Evolutionary conservation across 257 asterid genomes (phyloP), one percentile per base, ranked within the genome.

Genomic region (Solanum appendiculatum): DNA sequence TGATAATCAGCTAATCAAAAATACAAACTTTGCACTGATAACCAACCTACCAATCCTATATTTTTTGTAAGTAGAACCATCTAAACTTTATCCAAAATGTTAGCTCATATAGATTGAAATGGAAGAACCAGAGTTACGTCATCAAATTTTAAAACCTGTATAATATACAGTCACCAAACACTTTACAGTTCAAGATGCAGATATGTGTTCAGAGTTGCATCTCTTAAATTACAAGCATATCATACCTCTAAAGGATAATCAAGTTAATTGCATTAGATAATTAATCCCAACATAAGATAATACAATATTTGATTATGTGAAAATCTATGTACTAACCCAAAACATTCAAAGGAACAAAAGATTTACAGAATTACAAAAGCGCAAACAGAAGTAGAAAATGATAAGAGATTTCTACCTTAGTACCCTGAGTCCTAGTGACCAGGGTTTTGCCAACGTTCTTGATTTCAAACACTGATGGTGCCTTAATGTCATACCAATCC

Each of bases 401-500:
- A 42, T 23, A 60, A 21, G 9, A 40, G 21, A 40, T 1, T 13
- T 6, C 10, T 25, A 93, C 96, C 95, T 93, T 93, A 36, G 96
- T 93, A 33, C 96, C 96, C 94, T 93, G 96, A 33, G 96, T 93
- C 40, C 96, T 89, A 63, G 96, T 91, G 31, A 93, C 93, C 5
- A 92, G 92, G n/a, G 96, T 93, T 87, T 93, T 93, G 34, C 96
- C 96, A 7, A 92, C 85, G 72, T 91, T 93, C 21, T 91, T 89
- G 42, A 90, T 83, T 82, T 81, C 89, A 91, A 92, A 93, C 31
- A 91, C 83, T 7, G 94, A 90, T 13, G 96, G 96, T 0, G 96
- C 96, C 36, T 93, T 93, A 73, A 93, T 58, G 34, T 93, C 96
- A 77, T 93, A 93, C 96, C 96, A 93, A 74, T 93, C 96, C 92